These are phyloP conservation scores for Rhodotorula sp. DNA, from an alignment of 1,284 basidiomycete species.

Conservation along the genomic window DNA sequence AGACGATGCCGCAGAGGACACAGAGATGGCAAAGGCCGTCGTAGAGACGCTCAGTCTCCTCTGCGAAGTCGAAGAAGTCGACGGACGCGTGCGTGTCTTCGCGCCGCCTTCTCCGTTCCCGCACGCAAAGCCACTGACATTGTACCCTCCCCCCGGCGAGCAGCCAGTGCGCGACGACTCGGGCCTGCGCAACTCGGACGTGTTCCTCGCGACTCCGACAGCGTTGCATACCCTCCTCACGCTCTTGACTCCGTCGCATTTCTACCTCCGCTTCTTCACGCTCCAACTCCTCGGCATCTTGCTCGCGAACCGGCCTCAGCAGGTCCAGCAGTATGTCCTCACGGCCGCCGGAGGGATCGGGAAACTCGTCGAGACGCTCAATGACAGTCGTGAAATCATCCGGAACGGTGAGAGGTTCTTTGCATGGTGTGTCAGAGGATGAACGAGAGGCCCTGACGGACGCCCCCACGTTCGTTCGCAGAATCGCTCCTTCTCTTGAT, in stretches of 20 bases:
- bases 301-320: conserved; percentile 72
- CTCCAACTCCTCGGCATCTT: conserved; percentile 80
- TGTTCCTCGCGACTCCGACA: conserved; percentile 67
- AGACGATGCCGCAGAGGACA: conserved; percentile 82
- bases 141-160: background rate
- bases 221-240: conserved; percentile 73
- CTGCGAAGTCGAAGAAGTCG: conserved; percentile 60
- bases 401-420: conserved; percentile 62
- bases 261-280: conserved; percentile 84
- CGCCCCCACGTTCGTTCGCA: conserved; percentile 49
- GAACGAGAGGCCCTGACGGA: too few species aligned
- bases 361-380: conserved; percentile 66
- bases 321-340: conserved; percentile 85
- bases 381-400: conserved; percentile 79
- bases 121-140: background rate
- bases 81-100: conserved; percentile 38
- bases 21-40: conserved; percentile 84
- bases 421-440: too few species aligned
- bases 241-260: conserved; percentile 63
- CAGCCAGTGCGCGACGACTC: conserved; percentile 61
- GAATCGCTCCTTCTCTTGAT: conserved; percentile 71
- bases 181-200: conserved; percentile 70
- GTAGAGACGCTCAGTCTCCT: conserved; percentile 79
- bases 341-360: conserved; percentile 72
- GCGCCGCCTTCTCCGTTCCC: background rate